These are phyloP conservation scores for Aspergillus transmontanensis DNA, from an alignment of 2,329 filamentous ascomycete genomes.

Conservation along the genomic window DNA sequence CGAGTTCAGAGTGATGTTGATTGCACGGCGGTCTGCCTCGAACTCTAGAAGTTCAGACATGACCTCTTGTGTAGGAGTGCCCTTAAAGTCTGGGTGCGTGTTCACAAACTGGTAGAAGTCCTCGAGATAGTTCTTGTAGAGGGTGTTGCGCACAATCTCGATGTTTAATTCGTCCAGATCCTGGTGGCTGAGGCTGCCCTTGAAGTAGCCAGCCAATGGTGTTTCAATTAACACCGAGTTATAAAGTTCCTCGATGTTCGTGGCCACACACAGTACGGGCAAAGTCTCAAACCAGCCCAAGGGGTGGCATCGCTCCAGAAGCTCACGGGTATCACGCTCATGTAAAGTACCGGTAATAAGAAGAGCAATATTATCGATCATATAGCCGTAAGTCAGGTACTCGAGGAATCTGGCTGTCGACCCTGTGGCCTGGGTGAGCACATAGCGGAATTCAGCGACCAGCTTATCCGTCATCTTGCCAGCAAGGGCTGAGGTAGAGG, in stretches of 20 bases:
- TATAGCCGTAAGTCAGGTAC: conserved; percentile 98
- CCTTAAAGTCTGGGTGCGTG: conserved; percentile 79
- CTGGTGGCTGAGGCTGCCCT: conserved; percentile 91
- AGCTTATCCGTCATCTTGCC: conserved; percentile 97
- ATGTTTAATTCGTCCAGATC: conserved; percentile 99
- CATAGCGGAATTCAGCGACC: conserved; percentile 94
- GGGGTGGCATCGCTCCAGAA: conserved; percentile 93
- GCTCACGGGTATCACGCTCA: conserved; percentile 92
- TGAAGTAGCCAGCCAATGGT: conserved; percentile 94
- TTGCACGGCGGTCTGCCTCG: conserved; percentile 92
- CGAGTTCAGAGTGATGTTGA: conserved; percentile 99
- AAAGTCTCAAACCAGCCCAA: conserved; percentile 99
- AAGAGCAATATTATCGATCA: conserved; percentile 99
- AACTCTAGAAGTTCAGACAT: conserved; percentile 97
- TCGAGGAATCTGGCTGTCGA: conserved; percentile 95
- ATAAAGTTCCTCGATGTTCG: conserved; percentile 98
- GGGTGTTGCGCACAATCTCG: conserved; percentile 95
- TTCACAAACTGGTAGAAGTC: conserved; percentile 97
- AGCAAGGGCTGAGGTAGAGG: conserved; percentile 91
- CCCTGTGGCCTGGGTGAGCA: conserved; percentile 90
- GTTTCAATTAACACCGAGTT: conserved; percentile 98
- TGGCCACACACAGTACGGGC: conserved; percentile 95
- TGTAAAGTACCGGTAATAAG: conserved; percentile 97
- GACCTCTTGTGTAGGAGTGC: conserved; percentile 87
- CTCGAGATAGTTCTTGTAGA: conserved; percentile 99